Percentiles rank a stretch among this genome's conserved stretches.
phyloP scores from a whole-genome alignment of 2,329 filamentous ascomycete species.

The Venturia effusa region DNA sequence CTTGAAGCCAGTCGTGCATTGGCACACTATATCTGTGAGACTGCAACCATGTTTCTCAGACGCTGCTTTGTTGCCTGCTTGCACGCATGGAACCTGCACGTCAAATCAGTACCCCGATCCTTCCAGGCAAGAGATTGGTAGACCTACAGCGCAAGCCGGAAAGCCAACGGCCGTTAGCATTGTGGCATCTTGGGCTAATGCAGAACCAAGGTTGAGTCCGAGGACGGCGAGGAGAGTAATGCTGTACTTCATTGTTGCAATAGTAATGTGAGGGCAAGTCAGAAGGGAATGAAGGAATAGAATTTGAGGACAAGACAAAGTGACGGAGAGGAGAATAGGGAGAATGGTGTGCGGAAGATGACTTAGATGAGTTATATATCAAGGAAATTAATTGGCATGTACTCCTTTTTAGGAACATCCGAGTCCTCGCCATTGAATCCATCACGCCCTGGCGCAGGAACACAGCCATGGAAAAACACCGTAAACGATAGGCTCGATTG shows the following conservation, averaged over 20 bases:
- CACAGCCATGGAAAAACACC: not conserved
- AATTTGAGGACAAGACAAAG: not conserved
- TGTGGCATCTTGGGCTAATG: not conserved
- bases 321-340: not conserved
- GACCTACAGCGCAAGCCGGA: not conserved
- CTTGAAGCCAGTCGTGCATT: constrained; percentile 5
- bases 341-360: too few species aligned
- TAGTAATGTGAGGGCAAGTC: not conserved
- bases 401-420: not conserved
- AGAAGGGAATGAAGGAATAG: not conserved
- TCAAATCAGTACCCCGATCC: not conserved
- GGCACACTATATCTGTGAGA: not conserved
- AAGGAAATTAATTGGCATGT: not conserved
- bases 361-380: too few species aligned
- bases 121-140: not conserved
- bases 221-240: not conserved
- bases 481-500: not conserved
- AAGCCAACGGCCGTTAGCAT: not conserved
- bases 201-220: not conserved
- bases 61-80: not conserved
- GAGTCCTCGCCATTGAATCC: not conserved
- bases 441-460: not conserved
- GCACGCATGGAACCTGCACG: not conserved
- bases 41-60: not conserved
- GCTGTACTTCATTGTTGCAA: not conserved